These are phyloP conservation scores for Beauveria sp. DNA, from an alignment of 2,329 filamentous ascomycete species.

Conservation along the genomic window DNA sequence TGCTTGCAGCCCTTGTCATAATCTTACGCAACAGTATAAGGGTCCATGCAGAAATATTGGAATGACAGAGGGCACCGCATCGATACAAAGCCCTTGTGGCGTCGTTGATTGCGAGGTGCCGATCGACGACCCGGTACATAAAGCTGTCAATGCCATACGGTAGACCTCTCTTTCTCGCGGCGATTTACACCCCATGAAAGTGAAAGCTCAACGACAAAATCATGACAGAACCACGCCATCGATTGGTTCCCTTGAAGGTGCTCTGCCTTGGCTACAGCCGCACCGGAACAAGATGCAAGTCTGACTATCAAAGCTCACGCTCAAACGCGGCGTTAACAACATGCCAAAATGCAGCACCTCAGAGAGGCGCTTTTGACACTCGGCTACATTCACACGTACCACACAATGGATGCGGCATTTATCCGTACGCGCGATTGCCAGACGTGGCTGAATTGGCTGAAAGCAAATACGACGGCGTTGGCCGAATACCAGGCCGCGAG, in stretches of 20 bases:
- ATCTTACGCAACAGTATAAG: background rate
- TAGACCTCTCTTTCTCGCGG: no score
- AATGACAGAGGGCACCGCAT: background rate
- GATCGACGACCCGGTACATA: background rate
- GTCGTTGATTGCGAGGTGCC: background rate
- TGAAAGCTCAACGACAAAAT: background rate
- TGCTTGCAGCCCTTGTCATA: background rate
- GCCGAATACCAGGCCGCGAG: conserved; percentile 3
- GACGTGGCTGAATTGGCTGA: conserved; percentile 1
- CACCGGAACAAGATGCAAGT: conserved; percentile 7
- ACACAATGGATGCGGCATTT: conserved; percentile 5
- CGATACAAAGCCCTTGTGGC: background rate
- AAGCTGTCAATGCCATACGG: background rate
- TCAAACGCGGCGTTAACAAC: background rate
- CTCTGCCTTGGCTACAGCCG: conserved; percentile 10
- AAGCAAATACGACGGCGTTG: conserved; percentile 5
- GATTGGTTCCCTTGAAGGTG: conserved; percentile 6
- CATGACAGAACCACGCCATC: background rate
- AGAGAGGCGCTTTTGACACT: conserved; percentile 2
- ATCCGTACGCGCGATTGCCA: conserved; percentile 2
- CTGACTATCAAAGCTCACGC: background rate
- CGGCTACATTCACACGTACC: conserved; percentile 4
- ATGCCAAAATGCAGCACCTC: background rate
- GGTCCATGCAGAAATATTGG: background rate
- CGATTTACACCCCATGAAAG: background rate